phyloP scores from a whole-genome alignment of 108 stramenopile species.

The Fragilaria crotonensis region DNA sequence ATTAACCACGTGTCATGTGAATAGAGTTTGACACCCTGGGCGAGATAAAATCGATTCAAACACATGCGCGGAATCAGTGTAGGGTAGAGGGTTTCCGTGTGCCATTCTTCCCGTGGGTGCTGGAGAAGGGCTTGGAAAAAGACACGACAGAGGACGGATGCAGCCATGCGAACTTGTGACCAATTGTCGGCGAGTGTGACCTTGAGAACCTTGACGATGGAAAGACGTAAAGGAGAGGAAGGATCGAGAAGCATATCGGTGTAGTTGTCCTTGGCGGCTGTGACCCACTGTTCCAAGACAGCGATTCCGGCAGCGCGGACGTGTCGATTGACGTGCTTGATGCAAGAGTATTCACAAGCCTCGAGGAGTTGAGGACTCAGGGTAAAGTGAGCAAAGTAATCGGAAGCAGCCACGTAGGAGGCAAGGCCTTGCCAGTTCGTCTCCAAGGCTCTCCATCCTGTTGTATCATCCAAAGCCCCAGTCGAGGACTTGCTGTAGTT shows the following conservation, averaged over 20 bases:
- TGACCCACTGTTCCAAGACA: constrained; percentile 66
- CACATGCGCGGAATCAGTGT: constrained; percentile 91
- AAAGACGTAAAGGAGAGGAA: constrained; percentile 17
- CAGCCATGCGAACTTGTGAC: constrained; percentile 96
- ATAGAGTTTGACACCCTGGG: constrained; percentile 92
- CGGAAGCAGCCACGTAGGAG: constrained; percentile 51
- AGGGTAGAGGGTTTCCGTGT: constrained; percentile 37
- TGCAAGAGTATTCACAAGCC: constrained; percentile 45
- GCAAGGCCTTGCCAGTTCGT: constrained; percentile 90
- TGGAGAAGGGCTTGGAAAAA: constrained; percentile 63
- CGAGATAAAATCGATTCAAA: constrained; percentile 95
- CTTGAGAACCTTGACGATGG: constrained; percentile 41
- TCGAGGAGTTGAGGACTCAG: constrained; percentile 13
- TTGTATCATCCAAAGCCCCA: constrained; percentile 92
- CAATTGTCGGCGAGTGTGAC: constrained; percentile 89
- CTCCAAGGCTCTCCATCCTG: constrained; percentile 96
- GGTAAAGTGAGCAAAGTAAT: constrained; percentile 20
- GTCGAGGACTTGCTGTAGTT: constrained; percentile 50
- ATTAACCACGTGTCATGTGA: constrained; percentile 92
- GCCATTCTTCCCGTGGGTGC: constrained; percentile 8
- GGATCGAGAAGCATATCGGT: constrained; percentile 5
- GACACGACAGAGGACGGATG: constrained; percentile 79
- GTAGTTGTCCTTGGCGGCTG: constrained; percentile 29
- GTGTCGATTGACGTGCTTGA: constrained; percentile 89
- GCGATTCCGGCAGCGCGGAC: constrained; percentile 90